Evolutionary conservation across 139 green algal genomes (phyloP).

Genomic region (Coelastrella sp.): DNA sequence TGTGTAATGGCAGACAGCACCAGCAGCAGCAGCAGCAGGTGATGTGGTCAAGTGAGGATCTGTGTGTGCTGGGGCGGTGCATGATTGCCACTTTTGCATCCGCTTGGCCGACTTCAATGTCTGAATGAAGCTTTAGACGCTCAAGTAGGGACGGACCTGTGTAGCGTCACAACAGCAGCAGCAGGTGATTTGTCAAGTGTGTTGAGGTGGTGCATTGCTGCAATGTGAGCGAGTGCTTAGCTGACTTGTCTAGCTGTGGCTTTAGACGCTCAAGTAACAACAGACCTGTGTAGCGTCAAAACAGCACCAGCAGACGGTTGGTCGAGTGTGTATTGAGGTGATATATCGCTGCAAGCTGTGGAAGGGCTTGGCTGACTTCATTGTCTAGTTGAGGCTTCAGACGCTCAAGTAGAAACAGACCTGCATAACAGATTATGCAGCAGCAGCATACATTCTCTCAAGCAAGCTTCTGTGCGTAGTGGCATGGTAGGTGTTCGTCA

Average conservation of each 20-base stretch:
- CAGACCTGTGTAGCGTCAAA: slow-evolving; percentile 61
- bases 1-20: no score
- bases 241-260: background rate
- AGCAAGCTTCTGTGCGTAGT: background rate
- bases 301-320: no score
- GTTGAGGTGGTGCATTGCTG: slow-evolving; percentile 4
- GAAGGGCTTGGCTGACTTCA: no score
- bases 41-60: no score
- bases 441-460: background rate
- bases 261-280: slow-evolving; percentile 72
- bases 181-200: background rate
- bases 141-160: no score
- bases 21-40: no score
- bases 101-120: no score
- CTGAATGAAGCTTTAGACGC: no score
- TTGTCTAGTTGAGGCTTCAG: no score
- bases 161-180: background rate
- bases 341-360: background rate
- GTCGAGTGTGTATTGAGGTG: background rate
- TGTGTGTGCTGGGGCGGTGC: no score
- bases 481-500: slow-evolving; percentile 1
- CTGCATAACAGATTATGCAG: no score
- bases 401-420: slow-evolving; percentile 19
- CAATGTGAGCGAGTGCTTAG: background rate
- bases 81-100: no score